These are phyloP conservation scores for Xylariaceae sp. DNA, from an alignment of 2,329 filamentous ascomycete species.

Conservation along the genomic window DNA sequence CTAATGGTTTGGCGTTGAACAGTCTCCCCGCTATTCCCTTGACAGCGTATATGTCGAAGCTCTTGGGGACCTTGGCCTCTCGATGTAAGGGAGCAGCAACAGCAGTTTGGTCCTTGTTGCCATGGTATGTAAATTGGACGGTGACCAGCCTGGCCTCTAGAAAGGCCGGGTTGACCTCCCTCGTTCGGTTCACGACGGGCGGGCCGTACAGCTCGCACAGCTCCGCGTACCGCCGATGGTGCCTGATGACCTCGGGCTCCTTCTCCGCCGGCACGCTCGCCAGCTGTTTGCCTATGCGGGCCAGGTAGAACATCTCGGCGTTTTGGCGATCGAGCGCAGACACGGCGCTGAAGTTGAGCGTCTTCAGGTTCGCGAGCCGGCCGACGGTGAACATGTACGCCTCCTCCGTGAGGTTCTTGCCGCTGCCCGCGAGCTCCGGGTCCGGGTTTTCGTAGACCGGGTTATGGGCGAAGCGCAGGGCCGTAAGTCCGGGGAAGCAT, in stretches of 20 bases:
- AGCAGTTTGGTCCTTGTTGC: slow-evolving; percentile 5
- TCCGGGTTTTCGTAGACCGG: slow-evolving; percentile 64
- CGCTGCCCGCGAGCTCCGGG: slow-evolving; percentile 26
- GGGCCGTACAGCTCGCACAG: slow-evolving; percentile 73
- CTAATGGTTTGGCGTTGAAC: slow-evolving; percentile 61
- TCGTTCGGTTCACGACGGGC: slow-evolving; percentile 55
- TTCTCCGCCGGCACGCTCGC: slow-evolving; percentile 49
- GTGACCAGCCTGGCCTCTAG: slow-evolving; percentile 71
- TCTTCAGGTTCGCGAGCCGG: slow-evolving; percentile 61
- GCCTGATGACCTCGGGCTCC: slow-evolving; percentile 49
- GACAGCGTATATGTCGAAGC: slow-evolving; percentile 74
- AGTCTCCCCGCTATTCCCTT: slow-evolving; percentile 70
- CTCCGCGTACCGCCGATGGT: slow-evolving; percentile 66
- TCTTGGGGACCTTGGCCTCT: slow-evolving; percentile 59
- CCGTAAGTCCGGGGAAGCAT: slow-evolving; percentile 66
- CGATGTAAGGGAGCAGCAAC: slow-evolving; percentile 29
- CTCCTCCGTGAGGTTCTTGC: slow-evolving; percentile 56
- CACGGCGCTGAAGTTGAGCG: slow-evolving; percentile 70
- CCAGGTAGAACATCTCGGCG: slow-evolving; percentile 90
- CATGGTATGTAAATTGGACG: slow-evolving; percentile 46
- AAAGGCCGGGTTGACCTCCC: slow-evolving; percentile 66
- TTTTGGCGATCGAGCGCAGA: slow-evolving; percentile 71
- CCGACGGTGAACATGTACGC: slow-evolving; percentile 85
- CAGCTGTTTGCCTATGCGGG: slow-evolving; percentile 72
- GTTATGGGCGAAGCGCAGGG: slow-evolving; percentile 78